Conservation (phyloP, 352 stramenopile genomes). For the Globisporangium barbulae region DNA sequence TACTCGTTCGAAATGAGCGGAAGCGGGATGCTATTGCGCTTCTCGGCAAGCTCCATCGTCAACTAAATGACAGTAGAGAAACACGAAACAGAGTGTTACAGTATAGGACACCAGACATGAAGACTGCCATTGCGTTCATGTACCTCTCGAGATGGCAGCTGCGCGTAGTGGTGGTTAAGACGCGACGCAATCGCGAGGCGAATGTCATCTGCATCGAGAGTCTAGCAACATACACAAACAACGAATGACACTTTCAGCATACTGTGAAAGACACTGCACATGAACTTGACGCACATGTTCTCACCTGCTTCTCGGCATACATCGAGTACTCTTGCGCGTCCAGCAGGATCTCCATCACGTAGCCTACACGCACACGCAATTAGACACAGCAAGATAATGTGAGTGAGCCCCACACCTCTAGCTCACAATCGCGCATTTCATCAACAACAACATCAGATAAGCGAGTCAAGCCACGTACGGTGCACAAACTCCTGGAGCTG, state of each 20-base stretch:
- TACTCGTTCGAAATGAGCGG: constrained; percentile 82
- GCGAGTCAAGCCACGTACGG: constrained; percentile 32
- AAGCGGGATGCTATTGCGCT: constrained; percentile 75
- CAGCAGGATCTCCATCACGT: constrained; percentile 78
- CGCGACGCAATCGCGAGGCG: constrained; percentile 73
- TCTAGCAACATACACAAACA: constrained; percentile 21
- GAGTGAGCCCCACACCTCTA: background rate
- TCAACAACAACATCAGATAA: background rate
- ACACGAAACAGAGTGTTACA: background rate
- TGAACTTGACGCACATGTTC: background rate
- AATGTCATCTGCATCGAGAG: constrained; percentile 71
- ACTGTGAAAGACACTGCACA: background rate
- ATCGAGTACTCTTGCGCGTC: constrained; percentile 83
- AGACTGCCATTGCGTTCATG: background rate
- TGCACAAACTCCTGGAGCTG: constrained; percentile 86
- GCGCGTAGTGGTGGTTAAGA: constrained; percentile 76
- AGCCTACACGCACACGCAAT: constrained; percentile 32
- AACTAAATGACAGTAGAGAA: constrained; percentile 29
- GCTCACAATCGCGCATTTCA: background rate
- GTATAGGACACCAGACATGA: too few relatives aligned
- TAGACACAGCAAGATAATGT: background rate
- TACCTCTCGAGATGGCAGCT: constrained; percentile 72
- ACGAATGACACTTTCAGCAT: background rate
- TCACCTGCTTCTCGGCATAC: constrained; percentile 71
- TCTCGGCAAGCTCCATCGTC: constrained; percentile 85